Evolutionary conservation across 768 basidiomycete species (phyloP).

Genomic region (Fomitopsis pulvina): DNA sequence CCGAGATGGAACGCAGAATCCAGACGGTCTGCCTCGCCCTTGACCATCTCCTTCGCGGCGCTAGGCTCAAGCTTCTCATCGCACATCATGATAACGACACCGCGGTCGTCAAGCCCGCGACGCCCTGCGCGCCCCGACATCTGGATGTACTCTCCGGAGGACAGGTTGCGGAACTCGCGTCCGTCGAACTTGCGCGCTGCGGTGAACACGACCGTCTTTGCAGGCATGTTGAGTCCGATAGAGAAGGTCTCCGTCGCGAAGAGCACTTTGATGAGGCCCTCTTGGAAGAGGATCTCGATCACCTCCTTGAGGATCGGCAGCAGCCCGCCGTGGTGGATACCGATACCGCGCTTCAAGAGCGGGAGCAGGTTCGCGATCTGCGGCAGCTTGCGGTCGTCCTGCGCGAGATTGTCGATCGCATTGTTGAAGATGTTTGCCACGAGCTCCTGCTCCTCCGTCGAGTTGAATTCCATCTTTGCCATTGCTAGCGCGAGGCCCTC

Average conservation of each 20-base stretch:
- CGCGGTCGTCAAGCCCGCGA: slow-evolving; percentile 95
- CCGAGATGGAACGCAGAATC: slow-evolving; percentile 98
- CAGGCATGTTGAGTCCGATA: slow-evolving; percentile 98
- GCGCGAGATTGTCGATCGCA: slow-evolving; percentile 83
- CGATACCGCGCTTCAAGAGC: slow-evolving; percentile 89
- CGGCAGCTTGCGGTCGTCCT: slow-evolving; percentile 83
- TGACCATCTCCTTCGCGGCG: slow-evolving; percentile 94
- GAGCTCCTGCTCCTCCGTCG: slow-evolving; percentile 84
- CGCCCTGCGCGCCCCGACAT: slow-evolving; percentile 99
- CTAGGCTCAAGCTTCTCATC: slow-evolving; percentile 95
- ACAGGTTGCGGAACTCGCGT: slow-evolving; percentile 86
- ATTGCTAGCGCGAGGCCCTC: slow-evolving; percentile 86
- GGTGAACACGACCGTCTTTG: slow-evolving; percentile 98
- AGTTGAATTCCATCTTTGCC: slow-evolving; percentile 95
- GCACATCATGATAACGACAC: slow-evolving; percentile 99
- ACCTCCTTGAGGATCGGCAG: slow-evolving; percentile 98
- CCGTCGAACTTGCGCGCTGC: slow-evolving; percentile 95
- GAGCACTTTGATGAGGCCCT: slow-evolving; percentile 94
- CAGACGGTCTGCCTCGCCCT: slow-evolving; percentile 92
- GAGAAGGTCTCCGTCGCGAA: slow-evolving; percentile 99
- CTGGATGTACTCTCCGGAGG: slow-evolving; percentile 96
- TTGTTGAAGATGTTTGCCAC: slow-evolving; percentile 89
- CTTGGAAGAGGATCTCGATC: slow-evolving; percentile 98
- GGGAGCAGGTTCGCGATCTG: slow-evolving; percentile 93
- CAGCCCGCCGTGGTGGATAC: slow-evolving; percentile 97